Base-by-base conservation (phyloP, 805 yeast genomes). In the Candida ulmi region DNA sequence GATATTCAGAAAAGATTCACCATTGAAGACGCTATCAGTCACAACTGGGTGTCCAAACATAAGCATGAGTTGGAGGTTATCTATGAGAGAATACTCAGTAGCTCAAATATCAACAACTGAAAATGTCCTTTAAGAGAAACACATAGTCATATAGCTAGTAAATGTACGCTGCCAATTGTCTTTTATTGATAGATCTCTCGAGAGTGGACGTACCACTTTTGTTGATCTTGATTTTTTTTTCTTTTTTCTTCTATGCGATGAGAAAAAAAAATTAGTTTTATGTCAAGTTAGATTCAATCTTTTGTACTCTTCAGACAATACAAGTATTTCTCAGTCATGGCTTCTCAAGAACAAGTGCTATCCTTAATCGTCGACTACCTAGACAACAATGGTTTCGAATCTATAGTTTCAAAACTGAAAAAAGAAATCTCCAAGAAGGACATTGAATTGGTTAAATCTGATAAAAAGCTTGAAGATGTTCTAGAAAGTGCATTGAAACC, bases 11-110 rank as follows among this genome's bases (percentile, higher is more conserved):
- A 60, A 25, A 53, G 84, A 27, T 52, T 59, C 33, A 59, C 59
- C 35, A 62, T 69, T 23, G 42, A 47, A 1, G 64, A 62, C 7
- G 68, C 78, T 36, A 59, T 73, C n/a, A 33, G 51, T 4, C 74
- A 68, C 45, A 45, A 48, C 0, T 79, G 85, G 86, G 62, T 79
- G 13, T 47, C 53, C 11, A 26, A 26, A 12, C 28, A 26, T 12
- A 26, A 26, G 11, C 28, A 5, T 12, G 28, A 26, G 5, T 13
- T 26, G 6, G 28, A 12, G 11, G 5, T 26, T 26, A 13, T 26
- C 12, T 26, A 21, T 21, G 9, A 21, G 9, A 21, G 9, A 21
- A 21, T 21, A 6, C 6, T 21, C 24, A 9, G 9, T 21, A 21
- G 24, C 24, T 21, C 24, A 6, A 21, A 7, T 21, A 9, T 9